Base-by-base conservation (phyloP, 164 flowering plant genomes). In the Tetracentron sinense region DNA sequence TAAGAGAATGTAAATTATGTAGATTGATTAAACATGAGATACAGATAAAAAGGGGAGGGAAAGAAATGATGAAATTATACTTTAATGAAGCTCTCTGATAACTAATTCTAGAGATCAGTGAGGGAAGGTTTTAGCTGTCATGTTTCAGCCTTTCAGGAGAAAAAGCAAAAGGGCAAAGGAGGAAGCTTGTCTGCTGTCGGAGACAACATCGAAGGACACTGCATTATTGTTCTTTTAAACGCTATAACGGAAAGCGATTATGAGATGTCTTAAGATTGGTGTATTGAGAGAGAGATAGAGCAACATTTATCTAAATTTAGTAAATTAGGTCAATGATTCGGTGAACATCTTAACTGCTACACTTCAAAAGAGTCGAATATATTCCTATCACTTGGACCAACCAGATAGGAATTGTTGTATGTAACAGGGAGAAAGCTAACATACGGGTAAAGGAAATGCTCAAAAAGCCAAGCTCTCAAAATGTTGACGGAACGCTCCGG, bases 401-500 rank as follows among this genome's bases (percentile, higher is more conserved):
- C n/a, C n/a, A n/a, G n/a, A n/a, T n/a, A n/a, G n/a, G n/a, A n/a
- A n/a, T n/a, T n/a, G n/a, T n/a, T n/a, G n/a, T n/a, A 25, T 44
- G 50, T 56, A 16, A 28, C 28, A 62, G 58, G 56, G 44, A 23
- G 51, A 42, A 17, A 20, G 38, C 10, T 11, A 30, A 84, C 97
- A 62, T 88, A 95, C 99, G 97, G 99, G 65, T 95, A 90, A 60
- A 95, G 88, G 74, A 95, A 95, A 76, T 95, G 99, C 68, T 95
- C 99, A 42, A 95, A 95, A 69, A 95, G 99, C 98, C 99, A 95
- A 42, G 99, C 86, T 68, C 99, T 80, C 58, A 95, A 70, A 66
- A 92, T 83, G 77, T 85, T 90, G 81, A 92, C 97, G 33, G 98
- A 92, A 17, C 96, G 79, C 57, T 95, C 99, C 19, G 98, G 99